phyloP scores from a whole-genome alignment of 768 basidiomycete genomes.

The Serendipita sp. region DNA sequence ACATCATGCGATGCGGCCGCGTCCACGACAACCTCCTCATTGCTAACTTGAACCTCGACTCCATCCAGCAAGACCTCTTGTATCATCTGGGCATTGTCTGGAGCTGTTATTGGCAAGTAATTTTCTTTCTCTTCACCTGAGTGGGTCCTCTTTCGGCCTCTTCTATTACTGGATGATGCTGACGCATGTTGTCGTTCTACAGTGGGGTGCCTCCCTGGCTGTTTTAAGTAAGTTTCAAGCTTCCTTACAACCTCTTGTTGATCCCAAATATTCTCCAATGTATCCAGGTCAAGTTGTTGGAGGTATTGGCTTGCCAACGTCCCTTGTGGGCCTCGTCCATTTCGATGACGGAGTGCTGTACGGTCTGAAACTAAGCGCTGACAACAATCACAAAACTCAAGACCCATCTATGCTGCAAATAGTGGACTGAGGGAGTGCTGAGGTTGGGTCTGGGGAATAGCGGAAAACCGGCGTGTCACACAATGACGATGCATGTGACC shows the following conservation, averaged over 20 bases:
- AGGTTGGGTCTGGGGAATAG: neutral
- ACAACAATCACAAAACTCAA: neutral
- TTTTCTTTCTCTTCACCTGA: neutral
- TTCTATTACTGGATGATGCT: neutral
- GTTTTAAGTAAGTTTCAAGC: neutral
- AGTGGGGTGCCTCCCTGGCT: neutral
- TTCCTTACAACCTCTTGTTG: neutral
- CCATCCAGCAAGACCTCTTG: neutral
- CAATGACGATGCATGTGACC: neutral
- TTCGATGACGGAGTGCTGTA: neutral
- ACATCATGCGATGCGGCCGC: neutral
- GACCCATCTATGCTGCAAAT: neutral
- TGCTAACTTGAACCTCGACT: neutral
- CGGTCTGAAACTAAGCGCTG: neutral
- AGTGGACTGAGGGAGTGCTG: neutral
- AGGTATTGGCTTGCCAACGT: neutral
- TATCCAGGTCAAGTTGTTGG: neutral
- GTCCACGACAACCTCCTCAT: neutral
- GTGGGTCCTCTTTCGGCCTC: neutral
- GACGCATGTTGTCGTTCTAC: neutral
- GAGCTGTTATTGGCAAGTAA: neutral
- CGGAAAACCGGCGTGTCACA: neutral
- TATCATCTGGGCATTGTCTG: neutral
- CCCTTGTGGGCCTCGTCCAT: neutral
- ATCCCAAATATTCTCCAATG: neutral